phyloP scores from a whole-genome alignment of 805 yeast genomes.

The Spencermartinsiella europaea region DNA sequence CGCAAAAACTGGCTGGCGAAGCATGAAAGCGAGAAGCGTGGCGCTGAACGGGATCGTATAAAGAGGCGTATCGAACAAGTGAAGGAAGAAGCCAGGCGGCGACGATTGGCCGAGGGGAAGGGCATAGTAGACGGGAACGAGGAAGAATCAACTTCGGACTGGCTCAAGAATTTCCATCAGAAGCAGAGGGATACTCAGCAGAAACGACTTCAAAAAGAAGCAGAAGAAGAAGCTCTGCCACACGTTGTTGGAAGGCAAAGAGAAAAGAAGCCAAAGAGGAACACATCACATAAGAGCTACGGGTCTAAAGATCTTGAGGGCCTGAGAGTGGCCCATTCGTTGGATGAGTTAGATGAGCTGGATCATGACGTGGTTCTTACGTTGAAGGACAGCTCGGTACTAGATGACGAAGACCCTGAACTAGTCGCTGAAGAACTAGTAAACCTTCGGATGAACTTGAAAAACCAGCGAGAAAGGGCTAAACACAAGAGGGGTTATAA shows the following conservation, averaged over 20 bases:
- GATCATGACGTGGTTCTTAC: slow-evolving; percentile 49
- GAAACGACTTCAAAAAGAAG: slow-evolving; percentile 10
- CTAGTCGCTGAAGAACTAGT: slow-evolving; percentile 41
- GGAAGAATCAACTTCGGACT: slow-evolving; percentile 36
- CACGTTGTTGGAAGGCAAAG: slow-evolving; percentile 19
- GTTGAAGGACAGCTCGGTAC: slow-evolving; percentile 43
- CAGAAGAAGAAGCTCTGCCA: slow-evolving; percentile 11
- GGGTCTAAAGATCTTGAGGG: slow-evolving; percentile 32
- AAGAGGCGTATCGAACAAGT: slow-evolving; percentile 21
- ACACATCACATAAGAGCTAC: too few species aligned
- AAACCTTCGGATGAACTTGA: slow-evolving; percentile 23
- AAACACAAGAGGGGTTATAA: slow-evolving; percentile 24
- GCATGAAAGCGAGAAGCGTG: slow-evolving; percentile 32
- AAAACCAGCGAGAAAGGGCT: slow-evolving; percentile 28
- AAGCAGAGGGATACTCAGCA: slow-evolving; percentile 17
- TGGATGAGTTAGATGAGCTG: slow-evolving; percentile 37
- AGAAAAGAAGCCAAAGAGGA: slow-evolving; percentile 8
- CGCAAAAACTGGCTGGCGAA: slow-evolving; percentile 31
- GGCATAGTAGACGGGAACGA: slow-evolving; percentile 26
- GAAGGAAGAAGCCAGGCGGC: slow-evolving; percentile 21
- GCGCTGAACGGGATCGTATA: slow-evolving; percentile 24
- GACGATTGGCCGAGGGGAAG: slow-evolving; percentile 24
- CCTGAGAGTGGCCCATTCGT: slow-evolving; percentile 42
- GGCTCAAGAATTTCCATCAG: slow-evolving; percentile 36
- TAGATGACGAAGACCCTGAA: slow-evolving; percentile 31